Conservation (phyloP, 2,329 filamentous ascomycete genomes). For the Colletotrichum theobromicola region DNA sequence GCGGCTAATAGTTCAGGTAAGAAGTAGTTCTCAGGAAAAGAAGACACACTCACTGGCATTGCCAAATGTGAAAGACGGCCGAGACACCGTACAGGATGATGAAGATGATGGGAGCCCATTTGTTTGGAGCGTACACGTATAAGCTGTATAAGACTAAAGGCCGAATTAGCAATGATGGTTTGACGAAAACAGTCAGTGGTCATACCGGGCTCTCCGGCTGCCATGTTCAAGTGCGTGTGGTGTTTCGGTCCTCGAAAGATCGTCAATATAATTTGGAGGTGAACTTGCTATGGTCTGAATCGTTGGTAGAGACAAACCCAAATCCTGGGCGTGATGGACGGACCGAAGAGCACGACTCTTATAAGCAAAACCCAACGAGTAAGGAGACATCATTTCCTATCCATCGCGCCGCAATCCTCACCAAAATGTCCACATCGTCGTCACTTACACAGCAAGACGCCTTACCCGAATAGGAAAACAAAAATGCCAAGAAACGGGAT, state of each 20-base stretch:
- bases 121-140: conserved; percentile 56
- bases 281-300: background rate
- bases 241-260: background rate
- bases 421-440: background rate
- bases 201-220: background rate
- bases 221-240: background rate
- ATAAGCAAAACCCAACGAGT: background rate
- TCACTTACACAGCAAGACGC: background rate
- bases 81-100: conserved; percentile 51
- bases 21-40: background rate
- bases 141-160: background rate
- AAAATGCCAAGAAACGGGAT: background rate
- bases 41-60: conserved; percentile 43
- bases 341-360: background rate
- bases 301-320: background rate
- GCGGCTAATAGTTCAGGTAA: conserved; percentile 36
- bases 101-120: conserved; percentile 59
- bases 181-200: too few relatives aligned
- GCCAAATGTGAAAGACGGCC: conserved; percentile 54
- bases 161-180: background rate
- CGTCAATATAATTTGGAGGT: background rate
- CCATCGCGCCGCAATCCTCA: background rate
- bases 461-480: background rate
- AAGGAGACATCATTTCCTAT: background rate
- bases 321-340: background rate